Evolutionary conservation across 768 basidiomycete genomes (phyloP).

Genomic region (Pulveroboletus sp.): DNA sequence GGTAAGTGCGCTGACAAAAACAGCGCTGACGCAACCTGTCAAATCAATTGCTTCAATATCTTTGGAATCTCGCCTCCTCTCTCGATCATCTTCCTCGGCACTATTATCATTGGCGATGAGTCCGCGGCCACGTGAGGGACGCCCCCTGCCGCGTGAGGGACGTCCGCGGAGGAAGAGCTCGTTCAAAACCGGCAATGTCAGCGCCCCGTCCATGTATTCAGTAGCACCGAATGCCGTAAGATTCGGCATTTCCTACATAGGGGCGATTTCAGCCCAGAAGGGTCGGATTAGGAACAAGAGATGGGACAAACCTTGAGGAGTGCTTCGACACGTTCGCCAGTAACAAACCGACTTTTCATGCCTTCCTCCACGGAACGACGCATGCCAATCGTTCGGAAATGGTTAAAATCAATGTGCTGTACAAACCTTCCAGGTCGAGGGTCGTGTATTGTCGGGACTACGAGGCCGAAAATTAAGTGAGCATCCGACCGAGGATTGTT

Average conservation of each 20-base stretch:
- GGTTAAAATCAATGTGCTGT: constrained; percentile 88
- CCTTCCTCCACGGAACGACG: constrained; percentile 89
- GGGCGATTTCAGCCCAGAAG: constrained; percentile 2
- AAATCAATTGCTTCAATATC: constrained; percentile 88
- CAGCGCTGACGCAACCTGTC: constrained; percentile 90
- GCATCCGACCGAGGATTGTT: neutral
- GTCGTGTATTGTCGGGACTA: constrained; percentile 68
- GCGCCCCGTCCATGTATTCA: constrained; percentile 95
- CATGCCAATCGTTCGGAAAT: constrained; percentile 97
- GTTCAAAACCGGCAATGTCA: constrained; percentile 79
- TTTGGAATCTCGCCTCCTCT: constrained; percentile 66
- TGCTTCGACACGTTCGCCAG: constrained; percentile 76
- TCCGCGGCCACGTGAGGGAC: constrained; percentile 62
- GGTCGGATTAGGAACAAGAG: constrained; percentile 3
- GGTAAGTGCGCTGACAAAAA: constrained; percentile 81
- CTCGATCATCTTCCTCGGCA: constrained; percentile 71
- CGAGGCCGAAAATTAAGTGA: neutral
- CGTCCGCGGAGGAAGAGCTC: constrained; percentile 88
- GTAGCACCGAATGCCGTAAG: constrained; percentile 89
- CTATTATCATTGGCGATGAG: constrained; percentile 49
- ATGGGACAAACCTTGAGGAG: constrained; percentile 61
- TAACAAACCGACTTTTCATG: constrained; percentile 87
- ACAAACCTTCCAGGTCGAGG: constrained; percentile 77
- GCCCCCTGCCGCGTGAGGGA: constrained; percentile 64
- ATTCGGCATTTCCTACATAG: constrained; percentile 79